Evolutionary conservation across 345 rosid genomes (phyloP), one percentile per base, ranked within the genome.

Genomic region (Gossypioides kirkii): DNA sequence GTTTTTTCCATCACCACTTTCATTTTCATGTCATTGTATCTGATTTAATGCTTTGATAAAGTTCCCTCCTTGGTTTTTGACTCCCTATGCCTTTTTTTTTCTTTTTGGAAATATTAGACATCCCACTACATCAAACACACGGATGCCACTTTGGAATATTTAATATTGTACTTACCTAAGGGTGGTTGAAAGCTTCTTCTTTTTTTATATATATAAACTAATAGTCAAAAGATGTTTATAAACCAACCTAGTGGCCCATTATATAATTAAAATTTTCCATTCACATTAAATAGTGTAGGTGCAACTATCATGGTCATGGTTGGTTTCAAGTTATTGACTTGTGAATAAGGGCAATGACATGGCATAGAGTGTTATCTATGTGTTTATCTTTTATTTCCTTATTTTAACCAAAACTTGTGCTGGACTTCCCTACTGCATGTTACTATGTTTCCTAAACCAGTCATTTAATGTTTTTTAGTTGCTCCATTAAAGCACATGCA

Each of bases 181-280:
- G 25, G 42, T 25, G 71, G 53, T 45, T 64, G 18, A 13, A 41
- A 16, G 55, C 49, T 60, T 66, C 16, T 25, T n/a, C n/a, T n/a
- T n/a, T n/a, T n/a, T n/a, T n/a, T 28, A 28, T 28, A 32, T 32
- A 32, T 32, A 32, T 4, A 32, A 32, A 32, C 38, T 32, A 32
- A 32, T 5, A 13, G 74, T 74, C 71, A 77, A 74, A 78, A 80
- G 71, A 63, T 73, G 42, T 25, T 58, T 69, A 11, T 17, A 6
- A 38, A 36, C 60, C 78, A 58, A 45, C 54, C 55, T 74, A 66
- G 70, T 76, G 74, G 69, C 60, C 64, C 71, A 61, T 4, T 16
- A 75, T 50, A 73, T 69, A 50, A 69, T 71, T 73, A 28, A 69
- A 70, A 36, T 54, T 43, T 55, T 69, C 28, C 66, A 47, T 76